Evolutionary conservation across 176 grass and related monocot species (phyloP).

Genomic region (Miscanthus lutarioriparius): DNA sequence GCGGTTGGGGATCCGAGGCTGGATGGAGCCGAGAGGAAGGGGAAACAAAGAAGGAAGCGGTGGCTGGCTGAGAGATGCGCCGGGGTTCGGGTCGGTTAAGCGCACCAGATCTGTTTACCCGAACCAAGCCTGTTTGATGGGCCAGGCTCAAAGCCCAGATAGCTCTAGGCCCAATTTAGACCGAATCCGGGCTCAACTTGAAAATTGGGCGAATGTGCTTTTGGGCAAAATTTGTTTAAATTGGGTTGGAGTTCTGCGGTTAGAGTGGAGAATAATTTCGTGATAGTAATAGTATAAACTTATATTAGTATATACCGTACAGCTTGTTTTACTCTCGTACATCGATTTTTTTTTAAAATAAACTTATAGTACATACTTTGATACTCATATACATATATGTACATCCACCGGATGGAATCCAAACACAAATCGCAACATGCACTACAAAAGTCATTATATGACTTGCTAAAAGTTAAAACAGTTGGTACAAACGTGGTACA

Average conservation of each 20-base stretch:
- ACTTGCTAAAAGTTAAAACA: too few relatives aligned
- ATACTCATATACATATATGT: too few relatives aligned
- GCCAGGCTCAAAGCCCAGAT: neutral
- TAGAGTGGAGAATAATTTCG: too few relatives aligned
- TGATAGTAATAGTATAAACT: too few relatives aligned
- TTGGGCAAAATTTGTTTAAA: neutral
- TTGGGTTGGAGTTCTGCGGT: neutral
- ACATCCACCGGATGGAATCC: too few relatives aligned
- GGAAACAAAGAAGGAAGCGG: neutral
- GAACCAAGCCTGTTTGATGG: neutral
- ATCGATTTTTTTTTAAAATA: too few relatives aligned
- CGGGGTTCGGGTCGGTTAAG: neutral
- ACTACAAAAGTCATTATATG: too few relatives aligned
- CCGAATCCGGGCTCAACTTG: neutral
- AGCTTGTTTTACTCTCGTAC: too few relatives aligned
- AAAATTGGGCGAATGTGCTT: neutral
- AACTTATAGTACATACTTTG: too few relatives aligned
- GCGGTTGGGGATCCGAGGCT: neutral
- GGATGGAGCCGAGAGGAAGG: neutral
- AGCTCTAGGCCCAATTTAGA: neutral
- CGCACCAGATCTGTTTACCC: neutral
- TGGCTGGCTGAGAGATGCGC: neutral
- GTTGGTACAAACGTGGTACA: too few relatives aligned
- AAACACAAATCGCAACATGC: too few relatives aligned
- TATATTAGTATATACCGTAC: too few relatives aligned